Evolutionary conservation across 2,329 filamentous ascomycete species (phyloP).

Genomic region (Tolypocladium ovalisporum): DNA sequence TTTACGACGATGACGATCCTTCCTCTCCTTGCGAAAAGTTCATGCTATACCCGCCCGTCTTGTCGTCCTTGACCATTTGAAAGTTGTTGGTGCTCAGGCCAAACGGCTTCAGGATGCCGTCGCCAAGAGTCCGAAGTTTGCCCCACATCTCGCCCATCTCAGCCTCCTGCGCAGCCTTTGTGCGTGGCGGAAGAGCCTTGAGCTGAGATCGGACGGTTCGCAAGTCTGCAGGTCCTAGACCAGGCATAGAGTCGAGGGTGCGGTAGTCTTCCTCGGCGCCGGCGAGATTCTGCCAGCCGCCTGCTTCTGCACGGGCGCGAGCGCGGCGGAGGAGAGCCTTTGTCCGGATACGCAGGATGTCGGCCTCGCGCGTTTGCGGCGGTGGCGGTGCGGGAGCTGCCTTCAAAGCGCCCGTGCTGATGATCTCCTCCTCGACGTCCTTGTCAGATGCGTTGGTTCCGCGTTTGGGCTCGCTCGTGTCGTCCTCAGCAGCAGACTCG

Average conservation of each 20-base stretch:
- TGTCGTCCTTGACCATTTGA: constrained; percentile 83
- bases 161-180: constrained; percentile 69
- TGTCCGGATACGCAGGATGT: constrained; percentile 65
- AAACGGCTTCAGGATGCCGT: constrained; percentile 86
- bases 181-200: constrained; percentile 50
- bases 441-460: constrained; percentile 29
- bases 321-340: constrained; percentile 78
- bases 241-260: constrained; percentile 41
- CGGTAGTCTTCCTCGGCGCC: constrained; percentile 76
- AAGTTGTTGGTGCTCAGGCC: constrained; percentile 92
- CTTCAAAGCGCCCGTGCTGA: constrained; percentile 45
- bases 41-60: constrained; percentile 87
- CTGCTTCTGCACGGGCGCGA: constrained; percentile 57
- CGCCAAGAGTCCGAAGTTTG: constrained; percentile 85
- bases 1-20: constrained; percentile 7
- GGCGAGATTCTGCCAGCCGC: constrained; percentile 70
- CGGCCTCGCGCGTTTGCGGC: constrained; percentile 26
- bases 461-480: constrained; percentile 7
- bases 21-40: constrained; percentile 50
- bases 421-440: constrained; percentile 43
- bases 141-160: constrained; percentile 98
- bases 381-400: constrained; percentile 28
- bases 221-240: constrained; percentile 52
- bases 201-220: constrained; percentile 59
- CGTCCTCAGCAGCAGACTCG: constrained; percentile 27